phyloP scores from a whole-genome alignment of 768 basidiomycete genomes.

The Calocybe indica region DNA sequence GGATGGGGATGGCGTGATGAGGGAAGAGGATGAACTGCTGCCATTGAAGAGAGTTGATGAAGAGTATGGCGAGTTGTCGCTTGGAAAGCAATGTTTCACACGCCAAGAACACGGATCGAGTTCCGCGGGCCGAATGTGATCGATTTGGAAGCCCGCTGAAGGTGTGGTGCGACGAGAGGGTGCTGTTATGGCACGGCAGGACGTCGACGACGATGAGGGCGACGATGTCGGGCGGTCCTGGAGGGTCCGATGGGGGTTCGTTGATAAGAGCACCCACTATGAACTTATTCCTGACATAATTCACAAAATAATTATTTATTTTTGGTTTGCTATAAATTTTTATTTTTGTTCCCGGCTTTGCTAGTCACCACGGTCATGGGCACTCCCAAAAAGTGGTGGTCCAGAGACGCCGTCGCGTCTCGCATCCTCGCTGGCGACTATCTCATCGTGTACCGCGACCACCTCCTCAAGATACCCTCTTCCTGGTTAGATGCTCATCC shows the following conservation, averaged over 20 bases:
- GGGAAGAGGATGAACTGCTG: slow-evolving; percentile 18
- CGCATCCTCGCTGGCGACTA: slow-evolving; percentile 72
- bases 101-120: slow-evolving; percentile 17
- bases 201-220: not conserved
- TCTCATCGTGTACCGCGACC: slow-evolving; percentile 67
- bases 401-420: slow-evolving; percentile 49
- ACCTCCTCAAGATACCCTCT: slow-evolving; percentile 59
- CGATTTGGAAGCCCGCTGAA: too few species aligned
- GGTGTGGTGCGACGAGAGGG: not conserved
- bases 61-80: slow-evolving; percentile 3
- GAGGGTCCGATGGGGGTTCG: not conserved
- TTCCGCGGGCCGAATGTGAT: not conserved
- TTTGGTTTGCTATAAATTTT: not conserved
- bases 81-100: slow-evolving; percentile 17
- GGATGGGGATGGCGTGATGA: slow-evolving; percentile 20
- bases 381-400: slow-evolving; percentile 19
- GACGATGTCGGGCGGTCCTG: not conserved
- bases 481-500: slow-evolving; percentile 86
- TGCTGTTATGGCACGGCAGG: not conserved
- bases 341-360: slow-evolving; percentile 1
- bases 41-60: slow-evolving; percentile 16
- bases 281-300: too few species aligned
- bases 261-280: not conserved
- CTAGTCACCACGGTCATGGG: slow-evolving; percentile 14
- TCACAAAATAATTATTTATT: not conserved